Evolutionary conservation across 164 flowering plant species (phyloP).

Genomic region (Chimonanthus salicifolius): DNA sequence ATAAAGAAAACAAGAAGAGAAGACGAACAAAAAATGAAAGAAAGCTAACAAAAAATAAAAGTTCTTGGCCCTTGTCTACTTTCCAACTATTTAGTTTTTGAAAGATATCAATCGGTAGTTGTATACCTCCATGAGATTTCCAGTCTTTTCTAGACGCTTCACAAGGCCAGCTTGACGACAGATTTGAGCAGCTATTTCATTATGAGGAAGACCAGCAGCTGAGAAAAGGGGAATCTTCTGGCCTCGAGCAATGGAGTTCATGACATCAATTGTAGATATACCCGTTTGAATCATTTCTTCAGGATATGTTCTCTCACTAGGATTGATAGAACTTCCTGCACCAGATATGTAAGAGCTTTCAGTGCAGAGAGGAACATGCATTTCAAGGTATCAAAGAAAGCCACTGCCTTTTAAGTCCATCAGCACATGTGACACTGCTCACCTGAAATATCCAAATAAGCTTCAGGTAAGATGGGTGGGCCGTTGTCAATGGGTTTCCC

Average conservation of each 20-base stretch:
- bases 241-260: conserved; percentile 98
- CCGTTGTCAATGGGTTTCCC: conserved; percentile 99
- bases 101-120: background rate
- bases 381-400: background rate
- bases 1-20: no score
- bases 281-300: conserved; percentile 99
- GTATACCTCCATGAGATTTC: conserved; percentile 68
- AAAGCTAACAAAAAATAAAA: no score
- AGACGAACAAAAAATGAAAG: no score
- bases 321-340: conserved; percentile 94
- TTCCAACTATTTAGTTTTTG: background rate
- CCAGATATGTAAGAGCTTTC: background rate
- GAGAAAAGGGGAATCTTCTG: conserved; percentile 98
- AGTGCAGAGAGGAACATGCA: background rate
- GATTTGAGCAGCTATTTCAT: conserved; percentile 98
- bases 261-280: conserved; percentile 96
- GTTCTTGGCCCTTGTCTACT: background rate
- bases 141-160: conserved; percentile 79
- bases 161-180: conserved; percentile 98
- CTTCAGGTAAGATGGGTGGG: conserved; percentile 95
- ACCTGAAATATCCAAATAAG: conserved; percentile 98
- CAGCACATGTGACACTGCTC: conserved; percentile 3
- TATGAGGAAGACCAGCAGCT: conserved; percentile 99
- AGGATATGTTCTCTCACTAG: conserved; percentile 98
- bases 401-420: background rate